Conservation (phyloP, 2,329 filamentous ascomycete genomes). For the Basipetospora chlamydospora region DNA sequence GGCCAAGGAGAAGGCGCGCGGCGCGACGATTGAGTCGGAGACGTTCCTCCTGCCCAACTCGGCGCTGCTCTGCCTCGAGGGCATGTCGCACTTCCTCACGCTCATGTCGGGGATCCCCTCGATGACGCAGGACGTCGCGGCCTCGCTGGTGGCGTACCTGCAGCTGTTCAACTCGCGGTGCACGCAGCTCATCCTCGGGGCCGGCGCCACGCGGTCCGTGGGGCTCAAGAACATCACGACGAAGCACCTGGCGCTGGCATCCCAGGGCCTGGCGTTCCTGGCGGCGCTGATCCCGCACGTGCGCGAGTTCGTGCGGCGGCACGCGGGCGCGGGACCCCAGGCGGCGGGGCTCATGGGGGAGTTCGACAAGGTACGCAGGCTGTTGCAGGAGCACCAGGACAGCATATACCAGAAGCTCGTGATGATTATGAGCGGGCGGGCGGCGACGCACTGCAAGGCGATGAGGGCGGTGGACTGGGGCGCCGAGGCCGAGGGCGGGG, state of each 20-base stretch:
- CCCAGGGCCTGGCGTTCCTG: conserved; percentile 77
- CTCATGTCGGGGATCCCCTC: conserved; percentile 76
- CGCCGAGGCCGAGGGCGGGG: conserved; percentile 16
- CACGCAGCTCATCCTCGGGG: conserved; percentile 90
- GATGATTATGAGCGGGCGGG: conserved; percentile 77
- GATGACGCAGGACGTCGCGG: conserved; percentile 72
- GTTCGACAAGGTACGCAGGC: conserved; percentile 73
- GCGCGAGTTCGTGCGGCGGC: conserved; percentile 77
- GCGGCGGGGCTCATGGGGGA: conserved; percentile 55
- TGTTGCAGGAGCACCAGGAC: conserved; percentile 79
- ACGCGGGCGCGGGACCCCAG: conserved; percentile 39
- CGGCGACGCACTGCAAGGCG: conserved; percentile 56
- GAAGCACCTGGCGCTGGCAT: conserved; percentile 83
- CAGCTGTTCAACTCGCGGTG: conserved; percentile 92
- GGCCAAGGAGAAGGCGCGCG: conserved; percentile 49
- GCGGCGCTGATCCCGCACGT: conserved; percentile 79
- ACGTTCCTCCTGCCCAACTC: conserved; percentile 76
- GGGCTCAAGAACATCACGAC: conserved; percentile 94
- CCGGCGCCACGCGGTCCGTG: conserved; percentile 76
- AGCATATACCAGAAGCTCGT: conserved; percentile 87
- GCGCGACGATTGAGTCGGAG: conserved; percentile 70
- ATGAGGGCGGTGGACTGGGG: conserved; percentile 63
- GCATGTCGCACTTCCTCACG: conserved; percentile 69
- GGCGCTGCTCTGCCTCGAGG: conserved; percentile 65
- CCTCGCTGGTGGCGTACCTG: conserved; percentile 68